Percentiles rank a stretch among this genome's conserved stretches.
phyloP scores from a whole-genome alignment of 2,329 filamentous ascomycete genomes.

The Cladorrhinum sp. region DNA sequence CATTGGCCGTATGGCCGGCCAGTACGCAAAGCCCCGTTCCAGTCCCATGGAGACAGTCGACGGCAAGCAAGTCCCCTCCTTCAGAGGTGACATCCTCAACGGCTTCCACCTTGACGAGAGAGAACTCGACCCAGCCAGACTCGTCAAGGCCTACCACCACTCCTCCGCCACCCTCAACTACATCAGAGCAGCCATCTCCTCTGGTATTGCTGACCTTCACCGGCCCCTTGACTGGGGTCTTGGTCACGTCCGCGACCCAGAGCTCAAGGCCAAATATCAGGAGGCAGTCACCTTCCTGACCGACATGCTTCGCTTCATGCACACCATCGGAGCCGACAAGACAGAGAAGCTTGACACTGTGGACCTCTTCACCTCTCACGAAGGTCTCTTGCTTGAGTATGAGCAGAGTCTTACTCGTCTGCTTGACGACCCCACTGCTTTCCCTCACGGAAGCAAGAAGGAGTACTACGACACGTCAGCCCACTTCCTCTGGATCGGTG shows the following conservation, averaged over 20 bases:
- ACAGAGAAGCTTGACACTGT: conserved; percentile 83
- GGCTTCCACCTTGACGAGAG: conserved; percentile 76
- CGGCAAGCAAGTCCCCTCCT: conserved; percentile 79
- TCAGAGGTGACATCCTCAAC: conserved; percentile 94
- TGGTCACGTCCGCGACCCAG: conserved; percentile 82
- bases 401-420: conserved; percentile 82
- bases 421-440: conserved; percentile 49
- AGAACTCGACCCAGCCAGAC: conserved; percentile 74
- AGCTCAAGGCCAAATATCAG: conserved; percentile 81
- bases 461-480: conserved; percentile 92
- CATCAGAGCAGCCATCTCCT: conserved; percentile 76
- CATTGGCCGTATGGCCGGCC: conserved; percentile 93
- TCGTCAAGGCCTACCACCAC: conserved; percentile 91
- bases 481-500: conserved; percentile 98
- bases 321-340: conserved; percentile 85
- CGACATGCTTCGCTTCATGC: conserved; percentile 91
- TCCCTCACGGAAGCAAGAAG: conserved; percentile 43
- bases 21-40: conserved; percentile 94
- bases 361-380: conserved; percentile 93
- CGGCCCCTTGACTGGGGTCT: conserved; percentile 92
- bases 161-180: conserved; percentile 95
- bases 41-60: conserved; percentile 81
- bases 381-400: conserved; percentile 91
- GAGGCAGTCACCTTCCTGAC: conserved; percentile 81
- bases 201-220: conserved; percentile 90